Percentiles rank a stretch among this genome's conserved stretches.
phyloP scores from a whole-genome alignment of 305 asterid genomes.

The Solanum chacoense region DNA sequence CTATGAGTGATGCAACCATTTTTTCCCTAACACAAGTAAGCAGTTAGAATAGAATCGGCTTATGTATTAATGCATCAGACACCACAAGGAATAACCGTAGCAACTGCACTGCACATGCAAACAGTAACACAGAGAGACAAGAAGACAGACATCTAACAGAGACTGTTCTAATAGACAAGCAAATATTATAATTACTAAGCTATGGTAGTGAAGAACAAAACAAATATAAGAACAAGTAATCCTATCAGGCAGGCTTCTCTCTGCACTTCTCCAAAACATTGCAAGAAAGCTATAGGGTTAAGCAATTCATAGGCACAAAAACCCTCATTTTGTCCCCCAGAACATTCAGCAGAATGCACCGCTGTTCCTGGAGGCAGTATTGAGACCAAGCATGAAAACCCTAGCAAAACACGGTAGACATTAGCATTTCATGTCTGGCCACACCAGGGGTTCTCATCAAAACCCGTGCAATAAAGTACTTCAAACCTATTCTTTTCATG shows the following conservation, averaged over 20 bases:
- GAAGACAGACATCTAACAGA: background rate
- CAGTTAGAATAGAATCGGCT: background rate
- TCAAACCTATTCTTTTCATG: background rate
- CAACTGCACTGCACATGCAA: background rate
- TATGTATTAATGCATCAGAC: background rate
- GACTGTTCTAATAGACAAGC: background rate
- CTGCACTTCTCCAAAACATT: background rate
- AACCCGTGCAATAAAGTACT: background rate
- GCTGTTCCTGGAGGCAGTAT: background rate
- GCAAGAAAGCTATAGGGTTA: background rate
- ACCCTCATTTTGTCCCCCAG: background rate
- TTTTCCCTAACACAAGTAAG: slow-evolving; percentile 58
- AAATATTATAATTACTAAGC: background rate
- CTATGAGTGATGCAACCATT: slow-evolving; percentile 92
- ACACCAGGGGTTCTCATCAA: background rate
- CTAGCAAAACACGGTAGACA: background rate
- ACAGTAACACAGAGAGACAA: background rate
- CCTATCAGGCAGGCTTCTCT: background rate
- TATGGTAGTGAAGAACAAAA: background rate
- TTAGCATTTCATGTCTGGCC: background rate
- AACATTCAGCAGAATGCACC: background rate
- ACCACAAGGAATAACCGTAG: background rate
- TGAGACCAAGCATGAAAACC: background rate
- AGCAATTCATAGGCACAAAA: background rate
- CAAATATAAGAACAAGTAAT: background rate